A percentile compares a stretch with the other conserved stretches of the same genome.
Evolutionary conservation across 305 asterid species (phyloP).

Genomic region (Fraxinus baroniana): DNA sequence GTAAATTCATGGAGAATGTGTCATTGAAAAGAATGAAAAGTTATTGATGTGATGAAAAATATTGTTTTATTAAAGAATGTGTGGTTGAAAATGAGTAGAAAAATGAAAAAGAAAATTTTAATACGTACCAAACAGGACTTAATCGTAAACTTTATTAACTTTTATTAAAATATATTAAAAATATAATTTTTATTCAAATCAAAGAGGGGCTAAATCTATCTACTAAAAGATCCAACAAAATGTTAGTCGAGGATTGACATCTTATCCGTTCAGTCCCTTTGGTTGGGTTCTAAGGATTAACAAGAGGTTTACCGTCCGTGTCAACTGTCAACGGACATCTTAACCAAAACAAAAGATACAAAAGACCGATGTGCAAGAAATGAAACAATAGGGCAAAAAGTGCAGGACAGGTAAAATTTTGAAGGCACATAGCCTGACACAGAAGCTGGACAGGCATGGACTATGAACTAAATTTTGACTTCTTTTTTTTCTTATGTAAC

Average conservation of each 20-base stretch:
- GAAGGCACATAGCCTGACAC: neutral
- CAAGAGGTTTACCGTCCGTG: neutral
- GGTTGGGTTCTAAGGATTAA: neutral
- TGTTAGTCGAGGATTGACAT: neutral
- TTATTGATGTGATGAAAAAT: no score
- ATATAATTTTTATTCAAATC: neutral
- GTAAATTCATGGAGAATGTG: no score
- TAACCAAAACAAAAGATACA: neutral
- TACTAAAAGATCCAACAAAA: neutral
- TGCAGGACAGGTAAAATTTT: neutral
- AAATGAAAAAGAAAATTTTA: no score
- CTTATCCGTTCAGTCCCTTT: neutral
- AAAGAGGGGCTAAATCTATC: neutral
- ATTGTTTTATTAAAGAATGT: no score
- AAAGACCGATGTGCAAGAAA: neutral
- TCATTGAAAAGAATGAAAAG: no score
- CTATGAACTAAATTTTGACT: neutral
- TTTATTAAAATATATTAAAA: no score
- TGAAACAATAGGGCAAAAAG: neutral
- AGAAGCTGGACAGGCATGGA: neutral
- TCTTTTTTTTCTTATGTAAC: neutral
- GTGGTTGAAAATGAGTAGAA: no score
- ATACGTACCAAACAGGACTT: no score
- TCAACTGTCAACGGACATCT: neutral
- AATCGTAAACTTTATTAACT: neutral